Evolutionary conservation across 2,329 filamentous ascomycete species (phyloP), one percentile per base, ranked within the genome.

Genomic region (Fusarium gaditjirri): DNA sequence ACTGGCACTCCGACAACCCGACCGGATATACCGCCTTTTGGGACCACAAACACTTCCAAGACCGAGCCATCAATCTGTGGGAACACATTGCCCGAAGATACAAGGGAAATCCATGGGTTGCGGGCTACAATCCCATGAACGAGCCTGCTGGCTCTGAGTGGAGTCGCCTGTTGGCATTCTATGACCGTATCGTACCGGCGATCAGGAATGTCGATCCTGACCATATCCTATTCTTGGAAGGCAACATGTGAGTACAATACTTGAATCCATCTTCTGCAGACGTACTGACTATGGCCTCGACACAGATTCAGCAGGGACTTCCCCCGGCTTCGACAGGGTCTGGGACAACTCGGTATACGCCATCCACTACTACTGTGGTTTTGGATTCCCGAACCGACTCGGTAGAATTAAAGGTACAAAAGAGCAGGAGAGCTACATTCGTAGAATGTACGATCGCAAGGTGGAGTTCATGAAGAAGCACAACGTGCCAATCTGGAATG

Each of bases 291-390:
- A 31, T 1, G 1, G 1, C 11, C 0, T 5, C 1, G 4, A 6
- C 27, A 16, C 2, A 65, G 62, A 3, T 84, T 70, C 77, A 76
- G 75, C 53, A 77, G 76, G 75, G 75, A 77, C 54, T 77, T 77
- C 29, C 68, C 68, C 75, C 4, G 75, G 73, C 5, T 77, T 83
- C 19, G 77, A 80, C 23, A 76, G 81, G 10, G 71, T 80, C 8
- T 78, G 86, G 12, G 83, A 84, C 1, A 86, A 86, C 65, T 80
- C 81, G 3, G 86, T 87, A 4, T 88, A 88, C 71, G 81, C 84
- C 5, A 80, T 87, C 33, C 87, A 89, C 67, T 87, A 89, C 71
- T 89, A 89, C 74, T 82, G 81, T n/a, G 76, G 80, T 25, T 84
- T 85, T 75, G 87, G 86, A 0, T 88, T 89, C 65, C 87, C 81